These are phyloP conservation scores for Penicillium expansum DNA, from an alignment of 2,329 filamentous ascomycete genomes.

Conservation along the genomic window DNA sequence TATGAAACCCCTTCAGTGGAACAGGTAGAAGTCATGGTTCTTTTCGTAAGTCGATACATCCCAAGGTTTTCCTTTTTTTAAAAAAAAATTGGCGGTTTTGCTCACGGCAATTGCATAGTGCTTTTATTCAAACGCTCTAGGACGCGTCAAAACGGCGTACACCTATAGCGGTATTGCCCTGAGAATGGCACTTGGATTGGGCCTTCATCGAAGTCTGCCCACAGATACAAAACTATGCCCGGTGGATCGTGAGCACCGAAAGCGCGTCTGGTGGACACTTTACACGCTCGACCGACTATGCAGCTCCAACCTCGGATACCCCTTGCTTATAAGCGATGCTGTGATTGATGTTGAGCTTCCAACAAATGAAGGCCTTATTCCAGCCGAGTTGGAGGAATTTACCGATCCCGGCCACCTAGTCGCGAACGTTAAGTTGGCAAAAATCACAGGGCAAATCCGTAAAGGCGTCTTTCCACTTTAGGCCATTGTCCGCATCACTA, in stretches of 20 bases:
- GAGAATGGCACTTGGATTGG: constrained; percentile 34
- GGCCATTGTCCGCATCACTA: not conserved
- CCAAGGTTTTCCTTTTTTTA: not conserved
- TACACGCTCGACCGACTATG: constrained; percentile 47
- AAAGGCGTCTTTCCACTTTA: not conserved
- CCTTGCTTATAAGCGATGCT: constrained; percentile 35
- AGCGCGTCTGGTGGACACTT: constrained; percentile 46
- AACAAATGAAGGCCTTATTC: not conserved
- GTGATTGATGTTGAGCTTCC: not conserved
- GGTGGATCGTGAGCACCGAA: constrained; percentile 40
- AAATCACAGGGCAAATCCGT: not conserved
- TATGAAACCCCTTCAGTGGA: not conserved
- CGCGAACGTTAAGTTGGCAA: not conserved
- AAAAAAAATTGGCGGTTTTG: not conserved
- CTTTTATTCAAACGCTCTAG: constrained; percentile 26
- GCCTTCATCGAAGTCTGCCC: constrained; percentile 23
- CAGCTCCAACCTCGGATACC: constrained; percentile 43
- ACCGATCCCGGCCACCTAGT: not conserved
- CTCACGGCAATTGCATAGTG: constrained; percentile 4
- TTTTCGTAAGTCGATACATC: not conserved
- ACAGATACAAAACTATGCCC: constrained; percentile 11
- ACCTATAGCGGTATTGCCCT: constrained; percentile 26
- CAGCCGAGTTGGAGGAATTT: not conserved
- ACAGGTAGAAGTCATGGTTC: not conserved
- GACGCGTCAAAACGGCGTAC: constrained; percentile 19